Evolutionary conservation across 2,329 filamentous ascomycete species (phyloP).

Genomic region (Colletotrichum gloeosporioides): DNA sequence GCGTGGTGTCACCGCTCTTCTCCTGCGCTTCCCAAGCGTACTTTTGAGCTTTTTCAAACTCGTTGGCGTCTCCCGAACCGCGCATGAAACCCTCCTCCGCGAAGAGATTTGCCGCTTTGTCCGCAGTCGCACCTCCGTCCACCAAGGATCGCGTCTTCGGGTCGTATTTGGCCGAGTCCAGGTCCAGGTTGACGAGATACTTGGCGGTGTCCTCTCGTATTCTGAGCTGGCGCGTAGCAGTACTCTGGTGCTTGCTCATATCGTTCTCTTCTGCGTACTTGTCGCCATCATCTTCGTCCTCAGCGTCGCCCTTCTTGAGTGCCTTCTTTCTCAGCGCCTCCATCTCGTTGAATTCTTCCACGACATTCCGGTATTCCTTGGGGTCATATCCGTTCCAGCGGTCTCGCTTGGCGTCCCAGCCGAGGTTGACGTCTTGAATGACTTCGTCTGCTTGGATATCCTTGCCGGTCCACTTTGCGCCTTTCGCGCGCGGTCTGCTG

Average conservation of each 20-base stretch:
- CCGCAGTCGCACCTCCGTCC: slow-evolving; percentile 79
- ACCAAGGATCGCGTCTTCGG: slow-evolving; percentile 94
- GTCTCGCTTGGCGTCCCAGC: slow-evolving; percentile 97
- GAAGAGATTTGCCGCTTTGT: slow-evolving; percentile 81
- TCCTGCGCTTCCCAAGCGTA: slow-evolving; percentile 98
- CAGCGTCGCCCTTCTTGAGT: slow-evolving; percentile 49
- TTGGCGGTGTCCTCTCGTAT: slow-evolving; percentile 97
- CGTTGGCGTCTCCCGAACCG: slow-evolving; percentile 87
- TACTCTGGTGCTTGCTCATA: slow-evolving; percentile 93
- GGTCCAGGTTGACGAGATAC: slow-evolving; percentile 91
- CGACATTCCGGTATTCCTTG: slow-evolving; percentile 82
- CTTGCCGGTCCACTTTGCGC: slow-evolving; percentile 89
- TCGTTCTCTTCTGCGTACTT: slow-evolving; percentile 95
- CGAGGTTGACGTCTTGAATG: slow-evolving; percentile 82
- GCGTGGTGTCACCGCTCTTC: slow-evolving; percentile 74
- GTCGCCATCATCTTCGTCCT: slow-evolving; percentile 63
- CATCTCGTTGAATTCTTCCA: slow-evolving; percentile 87
- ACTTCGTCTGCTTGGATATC: slow-evolving; percentile 94
- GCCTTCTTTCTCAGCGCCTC: slow-evolving; percentile 73
- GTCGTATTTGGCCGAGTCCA: slow-evolving; percentile 97
- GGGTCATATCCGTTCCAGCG: slow-evolving; percentile 98
- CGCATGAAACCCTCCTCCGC: slow-evolving; percentile 93
- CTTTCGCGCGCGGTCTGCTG: slow-evolving; percentile 84
- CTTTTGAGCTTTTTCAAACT: slow-evolving; percentile 86
- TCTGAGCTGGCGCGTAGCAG: slow-evolving; percentile 86